Conservation (phyloP, 306 rosid genomes). For the Datisca glomerata region DNA sequence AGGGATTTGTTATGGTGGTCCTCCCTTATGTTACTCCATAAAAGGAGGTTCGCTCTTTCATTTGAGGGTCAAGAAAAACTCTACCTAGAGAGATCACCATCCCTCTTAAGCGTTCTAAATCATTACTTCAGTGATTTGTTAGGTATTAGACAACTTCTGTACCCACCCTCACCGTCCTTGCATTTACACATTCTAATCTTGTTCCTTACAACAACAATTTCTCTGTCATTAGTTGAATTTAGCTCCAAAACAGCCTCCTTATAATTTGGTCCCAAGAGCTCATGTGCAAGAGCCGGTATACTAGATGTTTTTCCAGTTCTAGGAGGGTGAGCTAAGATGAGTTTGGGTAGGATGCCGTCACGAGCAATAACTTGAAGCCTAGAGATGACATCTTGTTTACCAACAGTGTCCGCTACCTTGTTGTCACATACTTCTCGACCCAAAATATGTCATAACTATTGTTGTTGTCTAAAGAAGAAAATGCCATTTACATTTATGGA, state of each 20-base stretch:
- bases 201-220: conserved; percentile 96
- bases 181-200: conserved; percentile 95
- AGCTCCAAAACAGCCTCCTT: conserved; percentile 90
- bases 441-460: conserved; percentile 64
- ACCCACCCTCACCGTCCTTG: too few relatives aligned
- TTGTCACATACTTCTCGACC: conserved; percentile 92
- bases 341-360: conserved; percentile 93
- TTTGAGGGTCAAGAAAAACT: too few relatives aligned
- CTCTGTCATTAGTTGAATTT: conserved; percentile 94
- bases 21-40: too few relatives aligned
- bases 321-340: conserved; percentile 82
- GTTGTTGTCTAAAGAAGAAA: conserved; percentile 29
- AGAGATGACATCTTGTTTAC: conserved; percentile 79
- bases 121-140: too few relatives aligned
- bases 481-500: conserved; percentile 28
- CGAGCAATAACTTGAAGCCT: conserved; percentile 88
- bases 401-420: conserved; percentile 76
- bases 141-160: too few relatives aligned
- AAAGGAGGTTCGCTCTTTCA: too few relatives aligned
- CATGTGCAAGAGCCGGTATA: conserved; percentile 84
- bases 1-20: too few relatives aligned
- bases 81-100: too few relatives aligned
- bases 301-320: conserved; percentile 95
- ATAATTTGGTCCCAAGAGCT: conserved; percentile 69
- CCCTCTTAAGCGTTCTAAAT: too few relatives aligned